phyloP scores from a whole-genome alignment of 1,284 basidiomycete species.

The Phenoliferia sp. region DNA sequence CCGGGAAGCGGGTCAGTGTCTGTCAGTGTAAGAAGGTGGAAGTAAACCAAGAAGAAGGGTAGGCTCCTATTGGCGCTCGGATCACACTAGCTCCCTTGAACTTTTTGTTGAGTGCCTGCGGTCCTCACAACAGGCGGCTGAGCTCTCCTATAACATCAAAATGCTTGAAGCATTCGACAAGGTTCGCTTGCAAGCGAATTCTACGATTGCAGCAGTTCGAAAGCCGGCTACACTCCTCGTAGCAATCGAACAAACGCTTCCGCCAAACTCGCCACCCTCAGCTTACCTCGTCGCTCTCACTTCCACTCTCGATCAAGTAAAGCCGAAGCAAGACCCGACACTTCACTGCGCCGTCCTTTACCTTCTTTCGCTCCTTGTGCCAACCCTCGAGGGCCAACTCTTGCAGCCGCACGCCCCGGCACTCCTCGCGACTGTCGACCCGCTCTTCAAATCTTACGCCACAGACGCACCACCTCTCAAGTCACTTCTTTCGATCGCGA shows the following conservation, averaged over 20 bases:
- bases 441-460: constrained; percentile 42
- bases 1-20: too few species aligned
- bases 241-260: constrained; percentile 82
- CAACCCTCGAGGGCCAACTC: constrained; percentile 58
- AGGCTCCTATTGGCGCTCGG: too few species aligned
- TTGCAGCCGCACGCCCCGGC: constrained; percentile 43
- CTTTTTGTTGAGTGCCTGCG: too few species aligned
- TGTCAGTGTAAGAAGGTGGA: too few species aligned
- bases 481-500: constrained; percentile 68
- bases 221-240: constrained; percentile 81
- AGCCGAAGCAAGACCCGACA: constrained; percentile 45
- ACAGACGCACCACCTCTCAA: constrained; percentile 53
- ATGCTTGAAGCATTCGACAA: constrained; percentile 58
- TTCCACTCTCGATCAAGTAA: constrained; percentile 61
- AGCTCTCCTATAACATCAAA: too few species aligned
- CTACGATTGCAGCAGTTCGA: constrained; percentile 78
- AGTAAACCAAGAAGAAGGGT: too few species aligned
- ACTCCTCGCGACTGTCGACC: constrained; percentile 38
- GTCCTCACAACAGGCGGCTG: too few species aligned
- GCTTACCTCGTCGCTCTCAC: constrained; percentile 85
- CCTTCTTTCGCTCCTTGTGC: constrained; percentile 68
- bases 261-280: constrained; percentile 44
- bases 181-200: constrained; percentile 80
- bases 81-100: too few species aligned
- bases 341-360: constrained; percentile 82